Evolutionary conservation across 306 rosid species (phyloP).

Genomic region (Inga laurina): DNA sequence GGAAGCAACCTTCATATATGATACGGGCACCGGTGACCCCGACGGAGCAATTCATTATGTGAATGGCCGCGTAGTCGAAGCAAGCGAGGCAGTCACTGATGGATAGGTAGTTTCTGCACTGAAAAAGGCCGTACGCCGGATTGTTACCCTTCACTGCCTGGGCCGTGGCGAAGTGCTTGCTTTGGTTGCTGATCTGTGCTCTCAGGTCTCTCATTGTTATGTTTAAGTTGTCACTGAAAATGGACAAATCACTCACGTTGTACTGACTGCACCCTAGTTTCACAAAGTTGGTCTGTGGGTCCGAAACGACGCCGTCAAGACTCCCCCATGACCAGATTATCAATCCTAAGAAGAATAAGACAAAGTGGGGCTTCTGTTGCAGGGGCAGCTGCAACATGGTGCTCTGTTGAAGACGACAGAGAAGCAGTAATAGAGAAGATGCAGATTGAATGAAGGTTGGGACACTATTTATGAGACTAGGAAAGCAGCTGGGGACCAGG

Average conservation of each 20-base stretch:
- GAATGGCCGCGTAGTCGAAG: background rate
- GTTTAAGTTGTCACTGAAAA: background rate
- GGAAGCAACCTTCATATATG: background rate
- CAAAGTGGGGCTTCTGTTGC: background rate
- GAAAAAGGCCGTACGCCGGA: background rate
- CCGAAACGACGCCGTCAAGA: background rate
- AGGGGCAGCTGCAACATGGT: background rate
- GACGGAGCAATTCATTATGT: background rate
- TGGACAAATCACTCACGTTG: background rate
- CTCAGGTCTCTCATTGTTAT: background rate
- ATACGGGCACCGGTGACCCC: background rate
- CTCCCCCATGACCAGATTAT: background rate
- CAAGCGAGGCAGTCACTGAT: background rate
- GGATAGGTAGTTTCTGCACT: slow-evolving; percentile 6
- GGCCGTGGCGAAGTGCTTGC: background rate
- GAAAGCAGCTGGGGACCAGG: background rate
- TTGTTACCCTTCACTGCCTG: background rate
- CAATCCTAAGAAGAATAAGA: background rate
- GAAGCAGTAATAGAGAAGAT: background rate
- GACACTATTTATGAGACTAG: background rate
- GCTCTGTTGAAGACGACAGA: background rate
- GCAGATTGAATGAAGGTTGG: background rate
- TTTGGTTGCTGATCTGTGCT: background rate
- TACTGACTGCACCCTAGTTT: background rate
- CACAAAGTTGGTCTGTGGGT: background rate